Evolutionary conservation across 2,329 filamentous ascomycete species (phyloP).

Genomic region (Sclerotinia subarctica): DNA sequence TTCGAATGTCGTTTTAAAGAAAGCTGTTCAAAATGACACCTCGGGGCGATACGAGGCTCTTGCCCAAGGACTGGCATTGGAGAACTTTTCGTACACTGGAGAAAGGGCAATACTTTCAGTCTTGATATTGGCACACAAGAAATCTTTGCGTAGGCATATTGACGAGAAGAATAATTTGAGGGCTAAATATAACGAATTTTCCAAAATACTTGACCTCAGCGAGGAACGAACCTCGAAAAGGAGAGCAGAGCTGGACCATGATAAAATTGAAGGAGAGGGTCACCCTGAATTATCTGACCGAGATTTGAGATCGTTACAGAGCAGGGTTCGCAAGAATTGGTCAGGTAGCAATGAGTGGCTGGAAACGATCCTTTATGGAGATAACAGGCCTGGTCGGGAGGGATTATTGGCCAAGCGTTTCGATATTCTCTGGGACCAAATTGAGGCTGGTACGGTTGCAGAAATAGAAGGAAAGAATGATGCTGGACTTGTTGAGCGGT

Average conservation of each 20-base stretch:
- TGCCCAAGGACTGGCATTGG: conserved; percentile 55
- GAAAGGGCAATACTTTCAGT: conserved; percentile 57
- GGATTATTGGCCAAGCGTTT: conserved; percentile 65
- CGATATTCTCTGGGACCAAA: conserved; percentile 66
- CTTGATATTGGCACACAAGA: conserved; percentile 71
- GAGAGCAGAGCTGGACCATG: conserved; percentile 45
- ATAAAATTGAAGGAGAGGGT: conserved; percentile 34
- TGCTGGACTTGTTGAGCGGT: conserved; percentile 61
- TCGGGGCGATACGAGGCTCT: conserved; percentile 46
- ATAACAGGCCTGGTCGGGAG: conserved; percentile 54
- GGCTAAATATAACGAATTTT: conserved; percentile 60
- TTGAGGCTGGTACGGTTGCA: conserved; percentile 56
- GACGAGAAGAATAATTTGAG: conserved; percentile 58
- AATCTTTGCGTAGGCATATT: conserved; percentile 58
- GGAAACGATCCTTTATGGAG: conserved; percentile 66
- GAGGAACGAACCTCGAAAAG: conserved; percentile 55
- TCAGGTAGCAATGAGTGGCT: conserved; percentile 73
- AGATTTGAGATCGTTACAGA: conserved; percentile 50
- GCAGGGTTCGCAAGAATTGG: conserved; percentile 70
- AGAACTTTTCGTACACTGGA: conserved; percentile 55
- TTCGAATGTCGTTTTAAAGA: conserved; percentile 78
- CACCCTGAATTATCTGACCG: conserved; percentile 26
- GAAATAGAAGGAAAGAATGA: conserved; percentile 51
- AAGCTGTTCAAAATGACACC: conserved; percentile 50
- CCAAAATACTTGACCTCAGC: conserved; percentile 61